Base-by-base conservation (phyloP, 2,329 filamentous ascomycete genomes). In the Trichoderma arundinaceum region DNA sequence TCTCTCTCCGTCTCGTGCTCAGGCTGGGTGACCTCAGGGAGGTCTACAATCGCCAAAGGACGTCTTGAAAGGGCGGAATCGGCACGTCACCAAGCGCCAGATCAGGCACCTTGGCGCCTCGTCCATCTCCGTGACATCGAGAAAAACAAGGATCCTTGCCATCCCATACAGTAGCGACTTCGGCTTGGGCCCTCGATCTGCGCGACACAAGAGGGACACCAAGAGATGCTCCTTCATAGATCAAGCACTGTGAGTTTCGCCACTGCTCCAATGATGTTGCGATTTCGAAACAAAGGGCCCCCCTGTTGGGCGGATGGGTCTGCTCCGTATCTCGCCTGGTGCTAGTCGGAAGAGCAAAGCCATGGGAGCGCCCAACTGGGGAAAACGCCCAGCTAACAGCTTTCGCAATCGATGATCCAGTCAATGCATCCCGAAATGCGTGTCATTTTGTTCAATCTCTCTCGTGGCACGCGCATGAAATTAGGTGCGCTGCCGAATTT, bases 161-260 rank as follows among this genome's bases (percentile, higher is more conserved):
- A 43, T 17, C 19, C 4, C 38, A 32, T 6, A 56, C 38, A 41
- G 22, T 44, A 13, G 39, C 53, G 22, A 33, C 38, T 28, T n/a
- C 53, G 13, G 38, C 53, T 13, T 52, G 48, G 28, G 48, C 48
- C 15, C 32, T 35, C 48, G 13, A 12, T 44, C 53, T 43, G 39
- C 53, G 15, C 22, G 9, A 43, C 22, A 28, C 53, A 41, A 32
- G 39, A 38, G 15, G 13, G 9, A 43, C 22, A 28, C 53, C 28
- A 32, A 19, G 32, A n/a, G 19, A 33, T 38, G 15, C 41, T 33
- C 44, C 35, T 28, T 28, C 4, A 52, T n/a, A 33, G 48, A 32
- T 43, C 48, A 62, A 38, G 59, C 59, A 62, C 22, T 44, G 38
- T n/a, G 7, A 19, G 59, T 62, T 62, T 62, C 59, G 59, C 59